Evolutionary conservation across 78 protist genomes (phyloP).

Genomic region (Tieghemostelium lacteum): DNA sequence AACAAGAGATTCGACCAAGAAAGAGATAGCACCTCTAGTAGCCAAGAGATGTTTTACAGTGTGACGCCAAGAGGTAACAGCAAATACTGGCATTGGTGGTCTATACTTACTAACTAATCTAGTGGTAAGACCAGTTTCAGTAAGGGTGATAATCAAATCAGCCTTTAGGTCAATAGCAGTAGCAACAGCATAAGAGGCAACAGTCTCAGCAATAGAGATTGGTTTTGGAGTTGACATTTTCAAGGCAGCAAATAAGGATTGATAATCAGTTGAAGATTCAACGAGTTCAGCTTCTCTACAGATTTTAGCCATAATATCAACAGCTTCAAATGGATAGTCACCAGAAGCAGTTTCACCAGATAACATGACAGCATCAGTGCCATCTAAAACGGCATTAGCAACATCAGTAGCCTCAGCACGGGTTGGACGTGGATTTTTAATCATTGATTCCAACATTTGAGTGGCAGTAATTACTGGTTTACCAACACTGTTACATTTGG

Average conservation of each 20-base stretch:
- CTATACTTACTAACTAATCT: constrained; percentile 82
- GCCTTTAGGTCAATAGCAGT: constrained; percentile 80
- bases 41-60: constrained; percentile 67
- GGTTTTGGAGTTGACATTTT: constrained; percentile 40
- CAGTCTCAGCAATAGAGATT: constrained; percentile 54
- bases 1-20: constrained; percentile 55
- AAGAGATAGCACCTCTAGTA: constrained; percentile 78
- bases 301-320: constrained; percentile 81
- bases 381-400: constrained; percentile 96
- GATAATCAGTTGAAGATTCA: constrained; percentile 71
- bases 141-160: constrained; percentile 64
- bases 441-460: constrained; percentile 97
- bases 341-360: constrained; percentile 89
- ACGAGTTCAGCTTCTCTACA: constrained; percentile 81
- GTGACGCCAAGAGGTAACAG: constrained; percentile 74
- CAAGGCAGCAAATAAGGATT: constrained; percentile 72
- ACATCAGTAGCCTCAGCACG: constrained; percentile 97
- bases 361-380: constrained; percentile 96
- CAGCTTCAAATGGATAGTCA: constrained; percentile 87
- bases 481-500: constrained; percentile 87
- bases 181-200: constrained; percentile 81
- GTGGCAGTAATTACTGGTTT: constrained; percentile 97
- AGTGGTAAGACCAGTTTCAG: constrained; percentile 81
- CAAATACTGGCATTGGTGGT: constrained; percentile 80
- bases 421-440: constrained; percentile 92